phyloP scores from a whole-genome alignment of 2,329 filamentous ascomycete species.

The Cladophialophora exuberans region DNA sequence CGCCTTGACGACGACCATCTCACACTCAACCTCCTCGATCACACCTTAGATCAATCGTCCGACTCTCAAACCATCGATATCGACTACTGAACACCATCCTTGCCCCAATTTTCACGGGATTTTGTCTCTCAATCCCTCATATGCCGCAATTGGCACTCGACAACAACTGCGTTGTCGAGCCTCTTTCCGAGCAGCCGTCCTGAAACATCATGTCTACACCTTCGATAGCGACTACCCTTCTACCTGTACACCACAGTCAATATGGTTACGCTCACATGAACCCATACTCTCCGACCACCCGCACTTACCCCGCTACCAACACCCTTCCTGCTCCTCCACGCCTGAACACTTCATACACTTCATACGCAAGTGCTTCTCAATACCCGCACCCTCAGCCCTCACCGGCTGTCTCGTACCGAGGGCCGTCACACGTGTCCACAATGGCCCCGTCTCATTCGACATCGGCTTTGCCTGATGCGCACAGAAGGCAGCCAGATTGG shows the following conservation, averaged over 20 bases:
- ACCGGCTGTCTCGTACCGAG: slow-evolving; percentile 36
- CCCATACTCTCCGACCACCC: slow-evolving; percentile 56
- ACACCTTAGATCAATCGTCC: not conserved
- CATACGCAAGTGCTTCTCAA: slow-evolving; percentile 44
- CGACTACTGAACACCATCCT: not conserved
- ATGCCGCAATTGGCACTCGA: slow-evolving; percentile 24
- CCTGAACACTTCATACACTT: slow-evolving; percentile 46
- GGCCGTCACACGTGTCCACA: slow-evolving; percentile 42
- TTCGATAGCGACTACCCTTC: slow-evolving; percentile 73
- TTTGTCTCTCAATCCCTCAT: slow-evolving; percentile 7
- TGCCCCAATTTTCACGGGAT: not conserved
- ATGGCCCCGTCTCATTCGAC: slow-evolving; percentile 44
- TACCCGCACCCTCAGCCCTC: slow-evolving; percentile 30
- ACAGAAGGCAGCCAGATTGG: slow-evolving; percentile 70
- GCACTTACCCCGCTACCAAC: slow-evolving; percentile 54
- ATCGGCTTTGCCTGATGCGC: slow-evolving; percentile 44
- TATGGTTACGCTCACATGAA: slow-evolving; percentile 64
- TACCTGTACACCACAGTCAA: slow-evolving; percentile 69
- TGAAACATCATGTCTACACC: slow-evolving; percentile 72
- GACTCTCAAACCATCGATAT: not conserved
- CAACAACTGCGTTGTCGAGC: slow-evolving; percentile 25
- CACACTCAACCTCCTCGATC: not conserved
- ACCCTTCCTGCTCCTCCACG: slow-evolving; percentile 45
- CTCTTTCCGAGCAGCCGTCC: slow-evolving; percentile 19
- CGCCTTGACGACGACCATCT: slow-evolving; percentile 16